These are phyloP conservation scores for Conringia planisiliqua DNA, from an alignment of 345 rosid species.

Conservation along the genomic window DNA sequence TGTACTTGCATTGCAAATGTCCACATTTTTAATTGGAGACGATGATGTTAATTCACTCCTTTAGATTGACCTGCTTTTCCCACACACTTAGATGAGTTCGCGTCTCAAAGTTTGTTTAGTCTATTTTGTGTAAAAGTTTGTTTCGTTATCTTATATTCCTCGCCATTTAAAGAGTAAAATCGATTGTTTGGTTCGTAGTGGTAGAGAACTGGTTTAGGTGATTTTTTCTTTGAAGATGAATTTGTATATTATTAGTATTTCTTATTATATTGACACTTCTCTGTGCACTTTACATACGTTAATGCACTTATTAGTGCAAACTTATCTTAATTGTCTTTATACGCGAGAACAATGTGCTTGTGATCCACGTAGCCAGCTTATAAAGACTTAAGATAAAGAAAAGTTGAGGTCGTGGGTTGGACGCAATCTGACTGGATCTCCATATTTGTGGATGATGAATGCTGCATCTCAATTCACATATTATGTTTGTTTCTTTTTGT, in stretches of 20 bases:
- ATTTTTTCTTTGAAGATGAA: background rate
- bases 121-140: background rate
- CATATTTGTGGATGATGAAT: constrained; percentile 8
- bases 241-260: background rate
- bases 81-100: background rate
- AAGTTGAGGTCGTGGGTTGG: constrained; percentile 14
- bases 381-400: background rate
- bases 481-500: background rate
- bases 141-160: background rate
- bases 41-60: background rate
- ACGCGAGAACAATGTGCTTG: background rate
- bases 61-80: background rate
- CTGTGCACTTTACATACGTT: background rate
- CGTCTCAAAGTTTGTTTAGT: background rate
- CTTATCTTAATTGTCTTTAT: background rate
- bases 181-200: background rate
- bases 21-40: background rate
- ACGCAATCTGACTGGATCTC: constrained; percentile 28
- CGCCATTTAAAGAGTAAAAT: background rate
- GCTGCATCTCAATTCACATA: background rate
- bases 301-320: background rate
- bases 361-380: constrained; percentile 12
- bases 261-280: background rate
- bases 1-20: background rate
- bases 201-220: background rate